These are phyloP conservation scores for Saturnispora hagleri DNA, from an alignment of 805 yeast genomes.

Conservation along the genomic window DNA sequence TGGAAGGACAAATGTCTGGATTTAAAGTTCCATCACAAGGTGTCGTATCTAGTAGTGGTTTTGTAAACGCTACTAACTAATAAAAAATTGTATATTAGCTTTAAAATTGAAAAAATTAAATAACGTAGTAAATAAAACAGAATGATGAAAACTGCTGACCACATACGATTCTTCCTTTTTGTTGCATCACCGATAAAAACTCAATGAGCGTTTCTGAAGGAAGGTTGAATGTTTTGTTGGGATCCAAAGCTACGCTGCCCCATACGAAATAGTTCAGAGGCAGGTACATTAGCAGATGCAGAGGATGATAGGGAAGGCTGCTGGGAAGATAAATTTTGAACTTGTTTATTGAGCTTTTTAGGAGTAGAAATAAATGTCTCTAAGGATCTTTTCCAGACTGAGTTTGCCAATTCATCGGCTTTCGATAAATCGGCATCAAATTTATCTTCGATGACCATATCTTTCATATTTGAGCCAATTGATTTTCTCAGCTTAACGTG, in stretches of 20 bases:
- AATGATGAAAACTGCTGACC: too few relatives aligned
- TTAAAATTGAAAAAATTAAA: not conserved
- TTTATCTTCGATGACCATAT: not conserved
- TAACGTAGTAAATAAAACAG: too few relatives aligned
- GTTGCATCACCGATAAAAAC: too few relatives aligned
- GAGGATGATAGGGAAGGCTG: not conserved
- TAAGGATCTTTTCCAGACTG: conserved; percentile 12
- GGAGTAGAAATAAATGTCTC: not conserved
- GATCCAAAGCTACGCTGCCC: conserved; percentile 8
- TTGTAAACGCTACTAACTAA: not conserved
- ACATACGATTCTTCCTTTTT: too few relatives aligned
- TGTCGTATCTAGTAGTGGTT: not conserved
- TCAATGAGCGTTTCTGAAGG: not conserved
- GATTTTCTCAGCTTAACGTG: not conserved
- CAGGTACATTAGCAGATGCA: not conserved
- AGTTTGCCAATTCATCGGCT: conserved; percentile 4
- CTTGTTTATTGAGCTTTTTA: not conserved
- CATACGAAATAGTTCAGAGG: conserved; percentile 6
- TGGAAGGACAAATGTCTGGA: conserved; percentile 53
- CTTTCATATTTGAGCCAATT: not conserved
- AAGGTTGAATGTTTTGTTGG: not conserved
- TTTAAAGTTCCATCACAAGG: conserved; percentile 37
- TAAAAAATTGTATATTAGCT: conserved; percentile 3
- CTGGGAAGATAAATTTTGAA: not conserved
- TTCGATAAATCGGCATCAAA: conserved; percentile 7